phyloP scores from a whole-genome alignment of 768 basidiomycete genomes.

The Asterophora lycoperdoides region DNA sequence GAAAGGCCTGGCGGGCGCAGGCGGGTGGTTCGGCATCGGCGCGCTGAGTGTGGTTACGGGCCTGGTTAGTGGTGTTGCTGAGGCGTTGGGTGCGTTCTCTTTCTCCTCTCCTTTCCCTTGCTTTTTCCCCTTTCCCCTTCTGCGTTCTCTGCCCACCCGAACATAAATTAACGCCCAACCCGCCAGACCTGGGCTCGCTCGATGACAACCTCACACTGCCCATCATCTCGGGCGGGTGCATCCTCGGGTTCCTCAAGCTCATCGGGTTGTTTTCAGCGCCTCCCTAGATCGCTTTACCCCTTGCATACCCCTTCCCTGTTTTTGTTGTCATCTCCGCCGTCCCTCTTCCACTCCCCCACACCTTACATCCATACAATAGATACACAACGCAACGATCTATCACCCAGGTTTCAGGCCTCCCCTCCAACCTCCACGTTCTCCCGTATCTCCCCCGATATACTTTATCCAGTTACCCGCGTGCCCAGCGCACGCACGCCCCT shows the following conservation, averaged over 20 bases:
- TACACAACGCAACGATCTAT: no score
- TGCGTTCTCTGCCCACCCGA: constrained; percentile 1
- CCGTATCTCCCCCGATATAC: no score
- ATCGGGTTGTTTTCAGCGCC: constrained; percentile 29
- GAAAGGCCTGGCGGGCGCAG: constrained; percentile 17
- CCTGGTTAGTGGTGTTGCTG: constrained; percentile 78
- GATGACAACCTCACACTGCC: constrained; percentile 93
- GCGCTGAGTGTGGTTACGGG: constrained; percentile 64
- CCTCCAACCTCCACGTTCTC: no score
- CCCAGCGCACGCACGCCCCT: background rate
- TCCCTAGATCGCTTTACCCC: background rate
- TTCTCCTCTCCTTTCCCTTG: background rate
- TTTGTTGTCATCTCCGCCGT: background rate
- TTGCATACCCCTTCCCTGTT: background rate
- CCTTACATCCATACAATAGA: background rate
- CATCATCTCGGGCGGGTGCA: constrained; percentile 73
- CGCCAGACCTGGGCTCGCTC: constrained; percentile 70
- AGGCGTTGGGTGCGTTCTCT: constrained; percentile 70
- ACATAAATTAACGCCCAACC: background rate
- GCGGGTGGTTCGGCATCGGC: constrained; percentile 49
- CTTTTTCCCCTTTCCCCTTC: no score
- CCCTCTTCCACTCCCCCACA: background rate
- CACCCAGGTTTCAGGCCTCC: no score
- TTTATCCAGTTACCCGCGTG: background rate
- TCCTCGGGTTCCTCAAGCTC: constrained; percentile 40